Percentiles rank a stretch among this genome's conserved stretches.
Conservation (phyloP, 768 basidiomycete species). For the Mycena albidolilacea region DNA sequence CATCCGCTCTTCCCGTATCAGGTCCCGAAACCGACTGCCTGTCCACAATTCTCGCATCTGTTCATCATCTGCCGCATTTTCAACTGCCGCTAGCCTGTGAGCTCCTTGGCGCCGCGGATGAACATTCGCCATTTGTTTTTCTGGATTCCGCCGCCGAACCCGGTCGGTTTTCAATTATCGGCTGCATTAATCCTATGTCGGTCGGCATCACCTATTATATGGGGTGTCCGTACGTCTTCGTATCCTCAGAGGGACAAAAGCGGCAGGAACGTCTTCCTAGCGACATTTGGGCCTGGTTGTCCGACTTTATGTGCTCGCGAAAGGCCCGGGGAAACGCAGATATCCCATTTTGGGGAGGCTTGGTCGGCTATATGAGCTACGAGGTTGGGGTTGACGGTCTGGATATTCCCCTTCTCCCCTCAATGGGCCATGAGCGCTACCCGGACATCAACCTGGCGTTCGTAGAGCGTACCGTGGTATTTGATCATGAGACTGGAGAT, state of each 20-base stretch:
- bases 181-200: conserved; percentile 67
- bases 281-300: too few relatives aligned
- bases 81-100: conserved; percentile 67
- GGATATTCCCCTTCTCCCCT: conserved; percentile 53
- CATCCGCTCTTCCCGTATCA: conserved; percentile 48
- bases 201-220: conserved; percentile 72
- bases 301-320: too few relatives aligned
- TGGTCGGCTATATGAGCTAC: conserved; percentile 85
- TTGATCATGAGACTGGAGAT: conserved; percentile 67
- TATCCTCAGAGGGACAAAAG: too few relatives aligned
- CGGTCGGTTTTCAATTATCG: conserved; percentile 82
- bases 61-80: too few relatives aligned
- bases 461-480: conserved; percentile 84
- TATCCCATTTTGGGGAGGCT: conserved; percentile 89
- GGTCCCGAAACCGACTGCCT: conserved; percentile 46
- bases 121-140: conserved; percentile 74
- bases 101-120: conserved; percentile 71
- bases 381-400: conserved; percentile 80
- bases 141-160: conserved; percentile 87
- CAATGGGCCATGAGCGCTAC: conserved; percentile 61
- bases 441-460: conserved; percentile 84
- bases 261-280: too few relatives aligned
- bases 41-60: conserved; percentile 51
- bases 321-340: conserved; percentile 76
- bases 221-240: conserved; percentile 82